phyloP scores from a whole-genome alignment of 2,329 filamentous ascomycete species.

The Epicoccum sorghinum region DNA sequence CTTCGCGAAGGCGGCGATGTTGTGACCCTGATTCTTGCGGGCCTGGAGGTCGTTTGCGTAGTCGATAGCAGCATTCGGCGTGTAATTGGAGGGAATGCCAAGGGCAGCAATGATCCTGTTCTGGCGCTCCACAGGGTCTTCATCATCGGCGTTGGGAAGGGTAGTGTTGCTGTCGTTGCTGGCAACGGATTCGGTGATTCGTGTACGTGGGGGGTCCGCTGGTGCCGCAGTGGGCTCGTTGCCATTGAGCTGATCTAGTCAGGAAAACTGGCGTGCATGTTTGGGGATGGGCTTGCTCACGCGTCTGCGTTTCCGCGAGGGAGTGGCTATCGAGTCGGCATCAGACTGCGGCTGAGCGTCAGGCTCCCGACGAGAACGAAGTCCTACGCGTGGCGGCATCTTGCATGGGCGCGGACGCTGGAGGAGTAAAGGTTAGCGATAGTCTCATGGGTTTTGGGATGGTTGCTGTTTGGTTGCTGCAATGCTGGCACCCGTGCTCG shows the following conservation, averaged over 20 bases:
- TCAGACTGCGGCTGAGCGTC: constrained; percentile 45
- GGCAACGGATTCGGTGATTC: constrained; percentile 46
- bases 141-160: constrained; percentile 43
- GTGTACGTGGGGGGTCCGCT: constrained; percentile 36
- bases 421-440: constrained; percentile 23
- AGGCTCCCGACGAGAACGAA: constrained; percentile 40
- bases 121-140: constrained; percentile 44
- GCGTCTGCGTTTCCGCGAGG: constrained; percentile 56
- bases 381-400: constrained; percentile 39
- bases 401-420: constrained; percentile 25
- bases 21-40: constrained; percentile 50
- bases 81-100: constrained; percentile 50
- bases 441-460: constrained; percentile 14
- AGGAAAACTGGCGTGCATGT: constrained; percentile 12
- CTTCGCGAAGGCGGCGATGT: constrained; percentile 74
- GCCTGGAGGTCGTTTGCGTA: constrained; percentile 61
- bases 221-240: constrained; percentile 28
- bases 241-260: constrained; percentile 44
- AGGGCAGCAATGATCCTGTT: constrained; percentile 49
- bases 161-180: constrained; percentile 51
- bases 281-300: constrained; percentile 36
- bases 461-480: constrained; percentile 22
- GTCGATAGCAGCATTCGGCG: constrained; percentile 62
- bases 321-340: constrained; percentile 55
- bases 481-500: constrained; percentile 7